A percentile compares a stretch with the other conserved stretches of the same genome.
phyloP scores from a whole-genome alignment of 257 asterid species.

The Avicennia marina region DNA sequence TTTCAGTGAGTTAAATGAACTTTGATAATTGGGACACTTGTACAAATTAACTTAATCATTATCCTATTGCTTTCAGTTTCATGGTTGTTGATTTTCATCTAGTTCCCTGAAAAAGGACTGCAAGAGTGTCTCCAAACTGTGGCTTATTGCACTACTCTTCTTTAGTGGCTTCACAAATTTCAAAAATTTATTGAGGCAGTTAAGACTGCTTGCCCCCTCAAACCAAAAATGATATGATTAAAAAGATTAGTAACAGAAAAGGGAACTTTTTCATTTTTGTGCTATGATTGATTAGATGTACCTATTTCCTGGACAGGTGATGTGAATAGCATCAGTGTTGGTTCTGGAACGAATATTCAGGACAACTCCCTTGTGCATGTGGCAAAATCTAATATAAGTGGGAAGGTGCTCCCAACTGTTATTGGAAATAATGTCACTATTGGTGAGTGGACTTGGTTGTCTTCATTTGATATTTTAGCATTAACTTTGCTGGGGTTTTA shows the following conservation, averaged over 20 bases:
- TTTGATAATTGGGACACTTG: neutral
- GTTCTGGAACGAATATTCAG: constrained; percentile 90
- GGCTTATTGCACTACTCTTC: neutral
- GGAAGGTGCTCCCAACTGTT: constrained; percentile 77
- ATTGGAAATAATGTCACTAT: constrained; percentile 87
- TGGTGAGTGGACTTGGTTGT: constrained; percentile 44
- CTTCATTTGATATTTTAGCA: constrained; percentile 7
- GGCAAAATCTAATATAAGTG: constrained; percentile 87
- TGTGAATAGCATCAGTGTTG: constrained; percentile 75
- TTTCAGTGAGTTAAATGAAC: neutral
- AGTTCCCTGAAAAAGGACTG: neutral
- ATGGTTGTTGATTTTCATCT: neutral
- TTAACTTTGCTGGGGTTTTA: neutral
- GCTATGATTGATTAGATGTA: constrained; percentile 3
- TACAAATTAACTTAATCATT: neutral
- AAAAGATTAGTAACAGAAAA: neutral
- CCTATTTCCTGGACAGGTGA: constrained; percentile 55
- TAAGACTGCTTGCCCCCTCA: neutral
- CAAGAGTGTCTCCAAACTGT: neutral
- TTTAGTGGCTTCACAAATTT: neutral
- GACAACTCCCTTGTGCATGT: constrained; percentile 93
- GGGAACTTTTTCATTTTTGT: neutral
- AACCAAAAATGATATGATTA: neutral
- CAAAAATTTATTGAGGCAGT: neutral
- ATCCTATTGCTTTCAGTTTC: neutral